phyloP scores from a whole-genome alignment of 192 early-diverging fungal species.

The Coemansia sp. region DNA sequence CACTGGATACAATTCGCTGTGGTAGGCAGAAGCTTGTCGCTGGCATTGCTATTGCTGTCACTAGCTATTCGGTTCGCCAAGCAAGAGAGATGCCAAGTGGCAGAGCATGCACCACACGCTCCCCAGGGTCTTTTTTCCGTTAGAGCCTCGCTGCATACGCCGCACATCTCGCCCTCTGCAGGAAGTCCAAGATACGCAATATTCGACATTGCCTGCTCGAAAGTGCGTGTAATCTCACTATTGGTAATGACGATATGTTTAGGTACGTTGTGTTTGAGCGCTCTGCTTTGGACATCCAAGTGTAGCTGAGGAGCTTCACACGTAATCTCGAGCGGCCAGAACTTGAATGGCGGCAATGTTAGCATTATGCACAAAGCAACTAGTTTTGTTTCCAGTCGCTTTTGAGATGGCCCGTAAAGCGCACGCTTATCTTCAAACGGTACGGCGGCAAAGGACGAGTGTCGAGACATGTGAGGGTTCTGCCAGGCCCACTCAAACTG shows the following conservation, averaged over 20 bases:
- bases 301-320: conserved; percentile 24
- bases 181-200: conserved; percentile 40
- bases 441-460: conserved; percentile 29
- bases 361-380: conserved; percentile 37
- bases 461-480: conserved; percentile 49
- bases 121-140: conserved; percentile 38
- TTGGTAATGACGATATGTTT: conserved; percentile 23
- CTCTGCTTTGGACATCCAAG: conserved; percentile 13
- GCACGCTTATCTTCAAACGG: conserved; percentile 26
- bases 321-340: conserved; percentile 44
- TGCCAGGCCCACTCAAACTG: conserved; percentile 60
- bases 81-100: conserved; percentile 45
- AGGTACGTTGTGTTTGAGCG: conserved; percentile 19
- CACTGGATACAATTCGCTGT: conserved; percentile 29
- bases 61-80: conserved; percentile 18
- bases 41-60: background rate
- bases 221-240: conserved; percentile 19
- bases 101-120: conserved; percentile 28
- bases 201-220: conserved; percentile 12
- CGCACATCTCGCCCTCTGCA: conserved; percentile 31
- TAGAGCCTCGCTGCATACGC: conserved; percentile 22
- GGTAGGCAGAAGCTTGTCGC: conserved; percentile 26
- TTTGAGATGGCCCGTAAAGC: conserved; percentile 40
- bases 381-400: conserved; percentile 47
- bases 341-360: conserved; percentile 35